phyloP scores from a whole-genome alignment of 169 alveolate genomes.

The Cryptosporidium canis region DNA sequence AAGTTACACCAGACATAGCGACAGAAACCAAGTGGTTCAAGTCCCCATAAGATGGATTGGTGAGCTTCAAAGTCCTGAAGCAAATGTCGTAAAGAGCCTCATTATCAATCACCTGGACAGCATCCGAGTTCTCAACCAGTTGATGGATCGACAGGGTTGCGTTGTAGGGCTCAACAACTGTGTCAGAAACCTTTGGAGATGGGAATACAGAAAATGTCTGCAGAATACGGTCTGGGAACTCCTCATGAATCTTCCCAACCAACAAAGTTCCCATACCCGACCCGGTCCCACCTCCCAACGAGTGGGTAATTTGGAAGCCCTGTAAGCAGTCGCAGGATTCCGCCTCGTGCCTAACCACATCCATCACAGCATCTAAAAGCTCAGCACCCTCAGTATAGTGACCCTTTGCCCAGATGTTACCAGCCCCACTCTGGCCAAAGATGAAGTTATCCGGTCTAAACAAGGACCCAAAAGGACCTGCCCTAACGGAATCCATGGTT shows the following conservation, averaged over 20 bases:
- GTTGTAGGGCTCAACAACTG: slow-evolving; percentile 98
- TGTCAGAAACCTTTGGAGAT: slow-evolving; percentile 98
- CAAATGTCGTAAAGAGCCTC: slow-evolving; percentile 99
- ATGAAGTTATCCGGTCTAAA: slow-evolving; percentile 98
- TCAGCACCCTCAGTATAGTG: slow-evolving; percentile 99
- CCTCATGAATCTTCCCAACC: slow-evolving; percentile 97
- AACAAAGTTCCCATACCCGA: slow-evolving; percentile 98
- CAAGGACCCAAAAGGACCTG: slow-evolving; percentile 97
- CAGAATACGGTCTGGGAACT: slow-evolving; percentile 98
- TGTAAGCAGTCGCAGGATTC: slow-evolving; percentile 98
- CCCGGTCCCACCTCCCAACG: slow-evolving; percentile 99
- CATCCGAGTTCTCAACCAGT: slow-evolving; percentile 97
- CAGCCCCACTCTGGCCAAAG: slow-evolving; percentile 99
- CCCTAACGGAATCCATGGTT: slow-evolving; percentile 98
- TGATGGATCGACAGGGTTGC: slow-evolving; percentile 98
- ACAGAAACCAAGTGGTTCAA: slow-evolving; percentile 96
- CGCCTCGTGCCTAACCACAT: slow-evolving; percentile 98
- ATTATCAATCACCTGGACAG: slow-evolving; percentile 96
- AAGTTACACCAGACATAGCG: slow-evolving; percentile 98
- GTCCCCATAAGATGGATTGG: slow-evolving; percentile 99
- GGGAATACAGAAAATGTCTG: slow-evolving; percentile 98
- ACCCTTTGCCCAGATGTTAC: slow-evolving; percentile 99
- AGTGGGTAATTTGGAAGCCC: slow-evolving; percentile 98
- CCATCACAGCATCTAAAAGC: slow-evolving; percentile 96
- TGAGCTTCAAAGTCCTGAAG: slow-evolving; percentile 97